Evolutionary conservation across 352 stramenopile species (phyloP).

Genomic region (Phytopythium cucurbitacearum): DNA sequence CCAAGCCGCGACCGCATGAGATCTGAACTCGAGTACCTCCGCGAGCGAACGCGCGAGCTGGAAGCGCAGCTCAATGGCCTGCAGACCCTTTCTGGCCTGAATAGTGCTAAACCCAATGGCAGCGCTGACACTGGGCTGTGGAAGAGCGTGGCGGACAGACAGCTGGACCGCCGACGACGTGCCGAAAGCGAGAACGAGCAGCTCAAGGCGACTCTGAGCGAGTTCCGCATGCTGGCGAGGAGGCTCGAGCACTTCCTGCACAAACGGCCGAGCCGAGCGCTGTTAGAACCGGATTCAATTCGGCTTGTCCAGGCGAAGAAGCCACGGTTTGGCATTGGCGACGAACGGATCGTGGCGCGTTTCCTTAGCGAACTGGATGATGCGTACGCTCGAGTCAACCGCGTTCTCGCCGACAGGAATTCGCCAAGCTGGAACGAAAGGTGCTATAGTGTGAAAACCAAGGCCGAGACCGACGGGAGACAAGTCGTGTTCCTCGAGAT

Average conservation of each 20-base stretch:
- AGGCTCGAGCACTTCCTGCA: slow-evolving; percentile 2
- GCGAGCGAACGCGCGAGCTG: slow-evolving; percentile 13
- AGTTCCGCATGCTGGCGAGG: background rate
- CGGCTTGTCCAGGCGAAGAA: background rate
- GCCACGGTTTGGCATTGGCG: background rate
- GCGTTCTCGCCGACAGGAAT: background rate
- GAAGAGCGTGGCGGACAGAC: background rate
- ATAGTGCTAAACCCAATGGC: background rate
- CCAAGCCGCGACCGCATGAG: slow-evolving; percentile 16
- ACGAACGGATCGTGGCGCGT: background rate
- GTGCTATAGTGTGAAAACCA: background rate
- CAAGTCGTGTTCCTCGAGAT: background rate
- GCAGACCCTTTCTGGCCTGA: background rate
- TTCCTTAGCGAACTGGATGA: background rate
- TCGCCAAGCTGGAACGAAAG: background rate
- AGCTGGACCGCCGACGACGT: background rate
- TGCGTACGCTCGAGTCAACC: background rate
- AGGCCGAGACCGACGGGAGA: background rate
- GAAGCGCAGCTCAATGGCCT: slow-evolving; percentile 12
- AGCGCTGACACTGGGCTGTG: background rate
- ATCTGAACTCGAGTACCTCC: slow-evolving; percentile 16
- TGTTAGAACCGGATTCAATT: background rate
- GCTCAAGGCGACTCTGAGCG: background rate
- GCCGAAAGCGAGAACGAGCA: background rate
- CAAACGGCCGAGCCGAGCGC: background rate